Evolutionary conservation across 2,329 filamentous ascomycete species (phyloP), one percentile per base, ranked within the genome.

Genomic region (Annulohypoxylon truncatum): DNA sequence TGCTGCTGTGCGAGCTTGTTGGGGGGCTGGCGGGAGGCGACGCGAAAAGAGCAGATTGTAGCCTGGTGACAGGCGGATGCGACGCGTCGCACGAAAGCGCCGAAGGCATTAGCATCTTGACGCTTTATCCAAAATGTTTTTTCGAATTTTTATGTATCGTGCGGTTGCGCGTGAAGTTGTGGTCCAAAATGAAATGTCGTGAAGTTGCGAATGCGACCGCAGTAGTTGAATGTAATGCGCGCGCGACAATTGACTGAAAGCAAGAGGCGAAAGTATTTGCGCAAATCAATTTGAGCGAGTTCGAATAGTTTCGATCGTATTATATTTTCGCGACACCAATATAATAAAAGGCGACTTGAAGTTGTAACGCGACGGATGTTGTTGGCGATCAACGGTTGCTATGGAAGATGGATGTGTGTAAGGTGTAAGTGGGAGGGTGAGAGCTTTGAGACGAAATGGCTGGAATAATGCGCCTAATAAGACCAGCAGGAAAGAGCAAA

Each of bases 1-100:
- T 79, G 54, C 78, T 79, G 66, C 82, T 78, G 65, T 83, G 79
- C 20, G 83, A 76, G 38, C 81, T 82, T 28, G 81, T 79, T 4
- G 85, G 83, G 57, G 86, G 85, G 76, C 85, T 85, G 71, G 86
- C 81, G 58, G 87, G 87, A 52, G 88, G 88, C 55, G 87, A 89
- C 67, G 84, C 83, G 76, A 89, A 84, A 74, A 86, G 80, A 46
- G 83, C 75, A 28, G 81, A 74, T 69, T 83, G 82, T 4, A 83
- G 82, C 68, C 82, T 82, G 48, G 81, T 79, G 71, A 78, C 76
- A 47, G 78, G 78, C 60, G 80, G 74, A 63, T 82, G 83, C 80
- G 84, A 83, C 74, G 82, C 76, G 75, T 88, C 86, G 84, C 86
- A 88, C 28, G 84, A 79, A 46, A 89, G 77, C 33, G 86, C 84